Evolutionary conservation across 495 filamentous ascomycete species (phyloP), one percentile per base, ranked within the genome.

Genomic region (Zalerion maritima): DNA sequence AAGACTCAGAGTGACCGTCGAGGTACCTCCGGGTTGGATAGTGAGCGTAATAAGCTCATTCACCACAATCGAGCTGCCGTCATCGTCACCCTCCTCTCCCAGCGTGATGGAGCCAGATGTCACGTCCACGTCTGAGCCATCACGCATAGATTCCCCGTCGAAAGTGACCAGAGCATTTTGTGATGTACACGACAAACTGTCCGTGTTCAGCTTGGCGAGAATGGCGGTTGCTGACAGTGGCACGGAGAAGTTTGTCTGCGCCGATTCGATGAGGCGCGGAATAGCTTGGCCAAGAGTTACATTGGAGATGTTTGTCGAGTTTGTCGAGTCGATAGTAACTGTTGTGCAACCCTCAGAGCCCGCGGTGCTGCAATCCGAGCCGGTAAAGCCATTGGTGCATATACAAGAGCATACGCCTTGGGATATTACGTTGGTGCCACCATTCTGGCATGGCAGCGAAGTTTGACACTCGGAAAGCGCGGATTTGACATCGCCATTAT

Each of bases 91-190:
- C 23, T 41, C 30, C 14, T 23, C 40, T 16, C 38, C 38, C 2
- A 37, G 46, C 5, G 46, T 40, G 11, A 36, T 29, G 10, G 24
- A 29, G 9, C 18, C 22, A 1, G 36, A 2, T 19, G 41, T 26
- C 6, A 33, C 36, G 2, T 40, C 41, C 19, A 28, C 41, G 18
- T 31, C 45, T 7, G 40, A 38, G 12, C 32, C 50, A 15, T 38
- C 37, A 6, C 58, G 55, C 13, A 47, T 43, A 8, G 60, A 50
- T 28, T 53, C 37, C 3, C 74, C 71, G 31, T 74, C 66, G 42
- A 97, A 91, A 0, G 81, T 77, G 5, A 96, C 75, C 13, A 97
- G 67, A 0, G 80, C 73, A 37, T 94, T 94, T 52, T 94, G 73
- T 0, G 73, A 68, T 1, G 65, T 70, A 52, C 89, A 97, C 26